Evolutionary conservation across 2,329 filamentous ascomycete species (phyloP).

Genomic region (Trichoderma hamatum): DNA sequence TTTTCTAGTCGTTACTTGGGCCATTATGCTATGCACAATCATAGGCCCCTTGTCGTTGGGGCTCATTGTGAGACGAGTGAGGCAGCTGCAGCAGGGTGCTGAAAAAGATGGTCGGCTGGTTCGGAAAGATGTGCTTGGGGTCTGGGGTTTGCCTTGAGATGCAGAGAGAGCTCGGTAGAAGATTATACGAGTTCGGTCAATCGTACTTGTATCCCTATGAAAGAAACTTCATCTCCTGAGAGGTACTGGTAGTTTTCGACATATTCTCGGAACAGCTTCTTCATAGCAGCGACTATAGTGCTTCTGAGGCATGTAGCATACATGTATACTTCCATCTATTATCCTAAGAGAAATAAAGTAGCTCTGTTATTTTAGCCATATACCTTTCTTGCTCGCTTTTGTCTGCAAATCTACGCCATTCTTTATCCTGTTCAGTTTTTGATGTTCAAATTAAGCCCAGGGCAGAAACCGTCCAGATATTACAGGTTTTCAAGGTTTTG

Average conservation of each 20-base stretch:
- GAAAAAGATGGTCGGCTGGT: slow-evolving; percentile 1
- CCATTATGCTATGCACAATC: slow-evolving; percentile 57
- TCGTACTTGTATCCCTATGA: neutral
- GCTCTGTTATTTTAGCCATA: too few species aligned
- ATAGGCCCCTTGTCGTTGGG: slow-evolving; percentile 54
- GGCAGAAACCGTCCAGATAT: neutral
- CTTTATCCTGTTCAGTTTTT: neutral
- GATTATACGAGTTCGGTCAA: neutral
- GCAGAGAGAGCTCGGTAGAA: neutral
- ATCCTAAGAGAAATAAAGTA: too few species aligned
- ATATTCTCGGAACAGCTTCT: neutral
- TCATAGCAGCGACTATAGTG: neutral
- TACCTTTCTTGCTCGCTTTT: neutral
- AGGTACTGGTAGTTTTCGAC: neutral
- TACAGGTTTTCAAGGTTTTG: neutral
- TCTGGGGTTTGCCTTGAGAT: slow-evolving; percentile 16
- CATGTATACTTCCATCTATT: too few species aligned
- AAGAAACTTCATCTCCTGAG: neutral
- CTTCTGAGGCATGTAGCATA: neutral
- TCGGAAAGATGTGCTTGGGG: slow-evolving; percentile 20
- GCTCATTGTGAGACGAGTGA: slow-evolving; percentile 47
- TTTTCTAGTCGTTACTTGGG: slow-evolving; percentile 25
- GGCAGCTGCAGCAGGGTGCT: slow-evolving; percentile 17
- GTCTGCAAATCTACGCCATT: neutral
- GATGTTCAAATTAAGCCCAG: neutral